Base-by-base conservation (phyloP, 2,329 filamentous ascomycete species). In the Talaromyces albobiverticillius region DNA sequence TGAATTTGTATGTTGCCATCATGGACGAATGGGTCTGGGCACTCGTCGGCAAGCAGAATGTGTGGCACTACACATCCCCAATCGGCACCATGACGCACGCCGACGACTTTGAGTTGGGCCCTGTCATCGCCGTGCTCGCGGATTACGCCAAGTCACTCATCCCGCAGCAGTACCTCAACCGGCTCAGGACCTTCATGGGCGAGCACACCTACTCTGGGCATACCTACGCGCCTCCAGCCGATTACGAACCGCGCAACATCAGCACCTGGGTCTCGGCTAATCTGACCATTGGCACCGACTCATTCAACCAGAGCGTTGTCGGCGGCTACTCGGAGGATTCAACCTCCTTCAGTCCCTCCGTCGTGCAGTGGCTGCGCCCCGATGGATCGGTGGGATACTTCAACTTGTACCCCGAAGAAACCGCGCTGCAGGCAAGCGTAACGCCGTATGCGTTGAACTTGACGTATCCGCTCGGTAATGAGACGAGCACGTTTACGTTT, bases 1-100 rank as follows among this genome's bases (percentile, higher is more conserved):
- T 86, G 82, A 84, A 83, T 52, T 70, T 76, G 6, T 86, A 86
- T 60, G 64, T 85, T 3, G 79, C 79, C 50, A 74, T 86, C 46
- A 77, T 85, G 64, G 78, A 79, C 0, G 64, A 82, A 13, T 82
- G 82, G 67, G 75, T 86, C 57, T 86, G 82, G 83, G 76, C 79
- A 0, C 56, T 84, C 5, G 42, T 66, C 29, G 66, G 64, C 13
- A 62, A 61, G 20, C 55, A 63, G 43, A 51, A 52, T 48, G 59
- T 56, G 0, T 64, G 59, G 36, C 34, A 36, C 48, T 60, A 45
- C 49, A 79, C 67, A 76, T 78, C 0, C 74, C 79, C 52, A 70
- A 75, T n/a, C 2, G 13, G 16, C 2, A 32, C 46, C 25, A 82
- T 84, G 76, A 79, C 79, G 0, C 83, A 86, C 59, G 75, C 76